These are phyloP conservation scores for Trichoderma aggressivum DNA, from an alignment of 2,329 filamentous ascomycete genomes.

Conservation along the genomic window DNA sequence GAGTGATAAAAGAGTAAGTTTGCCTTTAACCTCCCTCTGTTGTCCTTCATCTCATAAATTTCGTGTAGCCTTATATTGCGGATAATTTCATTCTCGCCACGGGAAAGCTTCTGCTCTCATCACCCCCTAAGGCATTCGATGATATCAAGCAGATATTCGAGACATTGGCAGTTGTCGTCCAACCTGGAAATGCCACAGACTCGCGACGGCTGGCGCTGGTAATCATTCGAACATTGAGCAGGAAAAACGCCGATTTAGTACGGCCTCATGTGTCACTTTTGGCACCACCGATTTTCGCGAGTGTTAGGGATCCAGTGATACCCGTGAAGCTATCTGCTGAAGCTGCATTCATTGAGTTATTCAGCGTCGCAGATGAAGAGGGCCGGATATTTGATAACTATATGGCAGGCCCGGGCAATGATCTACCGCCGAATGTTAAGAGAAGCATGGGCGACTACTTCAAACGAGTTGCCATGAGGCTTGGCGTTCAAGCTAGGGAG, in stretches of 20 bases:
- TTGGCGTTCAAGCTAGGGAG: constrained; percentile 85
- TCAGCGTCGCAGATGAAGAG: constrained; percentile 86
- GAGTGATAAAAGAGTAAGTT: constrained; percentile 67
- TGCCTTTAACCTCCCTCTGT: not conserved
- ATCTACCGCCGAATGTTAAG: constrained; percentile 69
- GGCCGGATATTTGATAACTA: constrained; percentile 86
- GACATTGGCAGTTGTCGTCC: constrained; percentile 69
- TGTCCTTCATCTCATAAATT: constrained; percentile 13
- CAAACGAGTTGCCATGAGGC: constrained; percentile 80
- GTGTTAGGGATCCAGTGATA: constrained; percentile 86
- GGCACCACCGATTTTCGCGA: constrained; percentile 80
- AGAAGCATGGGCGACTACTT: constrained; percentile 96
- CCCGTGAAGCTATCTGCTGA: constrained; percentile 94
- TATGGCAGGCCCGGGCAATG: constrained; percentile 64
- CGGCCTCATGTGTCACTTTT: constrained; percentile 77
- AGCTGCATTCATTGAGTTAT: constrained; percentile 87
- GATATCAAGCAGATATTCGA: constrained; percentile 76
- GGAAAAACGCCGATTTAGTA: constrained; percentile 74
- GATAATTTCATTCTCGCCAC: constrained; percentile 87
- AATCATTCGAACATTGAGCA: constrained; percentile 78
- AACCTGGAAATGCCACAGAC: constrained; percentile 75
- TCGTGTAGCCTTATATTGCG: constrained; percentile 67
- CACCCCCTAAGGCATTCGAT: constrained; percentile 68
- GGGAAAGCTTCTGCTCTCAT: constrained; percentile 80
- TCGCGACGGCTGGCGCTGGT: constrained; percentile 83